Conservation (phyloP, 352 stramenopile genomes). For the Chrysophaeum taylorii region DNA sequence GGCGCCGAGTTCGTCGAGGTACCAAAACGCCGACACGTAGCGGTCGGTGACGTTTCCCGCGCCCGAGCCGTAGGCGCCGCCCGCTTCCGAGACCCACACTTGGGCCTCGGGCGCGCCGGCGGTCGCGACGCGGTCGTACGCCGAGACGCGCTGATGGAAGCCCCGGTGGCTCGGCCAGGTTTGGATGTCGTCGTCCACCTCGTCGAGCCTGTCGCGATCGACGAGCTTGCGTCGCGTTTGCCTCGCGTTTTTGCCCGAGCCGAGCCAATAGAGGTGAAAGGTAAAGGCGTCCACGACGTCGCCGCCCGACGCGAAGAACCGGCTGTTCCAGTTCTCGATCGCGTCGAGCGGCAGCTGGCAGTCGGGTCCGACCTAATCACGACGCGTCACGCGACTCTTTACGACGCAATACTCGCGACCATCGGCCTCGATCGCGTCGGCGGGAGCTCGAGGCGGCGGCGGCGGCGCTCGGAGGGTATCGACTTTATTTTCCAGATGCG, state of each 20-base stretch:
- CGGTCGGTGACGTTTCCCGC: not conserved
- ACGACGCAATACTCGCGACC: no score
- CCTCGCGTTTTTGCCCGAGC: not conserved
- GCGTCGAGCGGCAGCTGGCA: slow-evolving; percentile 3
- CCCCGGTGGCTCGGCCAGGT: not conserved
- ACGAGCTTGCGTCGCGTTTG: no score
- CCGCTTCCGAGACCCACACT: not conserved
- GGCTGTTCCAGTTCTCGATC: not conserved
- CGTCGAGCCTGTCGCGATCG: no score
- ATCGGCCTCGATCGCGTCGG: no score
- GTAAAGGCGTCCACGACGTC: not conserved
- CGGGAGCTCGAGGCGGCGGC: no score
- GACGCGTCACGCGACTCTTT: no score
- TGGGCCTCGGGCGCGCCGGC: no score
- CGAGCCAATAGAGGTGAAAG: slow-evolving; percentile 2
- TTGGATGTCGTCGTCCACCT: no score
- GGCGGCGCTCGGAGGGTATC: no score
- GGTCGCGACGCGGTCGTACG: not conserved
- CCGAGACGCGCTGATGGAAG: not conserved
- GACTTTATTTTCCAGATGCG: no score
- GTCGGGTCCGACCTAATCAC: not conserved
- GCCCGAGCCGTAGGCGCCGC: not conserved
- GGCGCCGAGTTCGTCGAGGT: slow-evolving; percentile 1
- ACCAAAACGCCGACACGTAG: slow-evolving; percentile 1
- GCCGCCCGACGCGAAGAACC: not conserved